Evolutionary conservation across 176 grass and related monocot genomes (phyloP).

Genomic region (Cymbopogon citratus): DNA sequence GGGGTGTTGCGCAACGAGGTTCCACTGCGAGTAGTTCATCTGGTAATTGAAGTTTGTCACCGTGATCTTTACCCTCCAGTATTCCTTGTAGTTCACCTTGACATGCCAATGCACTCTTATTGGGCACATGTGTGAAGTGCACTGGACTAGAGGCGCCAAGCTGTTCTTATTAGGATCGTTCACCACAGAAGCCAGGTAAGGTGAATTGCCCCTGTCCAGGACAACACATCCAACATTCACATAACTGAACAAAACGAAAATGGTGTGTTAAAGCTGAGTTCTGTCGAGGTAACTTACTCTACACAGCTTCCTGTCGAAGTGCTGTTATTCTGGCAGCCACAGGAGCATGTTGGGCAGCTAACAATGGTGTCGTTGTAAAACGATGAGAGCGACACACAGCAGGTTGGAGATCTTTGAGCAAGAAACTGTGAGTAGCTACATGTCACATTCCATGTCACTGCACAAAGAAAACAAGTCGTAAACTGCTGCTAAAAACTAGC

Average conservation of each 20-base stretch:
- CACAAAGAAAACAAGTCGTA: slow-evolving; percentile 8
- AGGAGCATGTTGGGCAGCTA: slow-evolving; percentile 64
- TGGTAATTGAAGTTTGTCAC: slow-evolving; percentile 74
- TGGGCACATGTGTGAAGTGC: slow-evolving; percentile 87
- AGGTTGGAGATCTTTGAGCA: slow-evolving; percentile 54
- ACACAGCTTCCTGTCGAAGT: slow-evolving; percentile 64
- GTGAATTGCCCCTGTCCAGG: slow-evolving; percentile 54
- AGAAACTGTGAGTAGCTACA: slow-evolving; percentile 75
- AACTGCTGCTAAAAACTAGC: neutral
- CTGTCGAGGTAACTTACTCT: slow-evolving; percentile 45
- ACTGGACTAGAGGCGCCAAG: slow-evolving; percentile 57
- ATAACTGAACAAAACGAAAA: slow-evolving; percentile 3
- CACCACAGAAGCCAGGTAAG: slow-evolving; percentile 53
- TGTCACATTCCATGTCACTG: slow-evolving; percentile 83
- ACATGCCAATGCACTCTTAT: slow-evolving; percentile 93
- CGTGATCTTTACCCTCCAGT: slow-evolving; percentile 78
- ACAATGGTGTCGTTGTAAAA: slow-evolving; percentile 87
- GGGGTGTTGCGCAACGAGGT: slow-evolving; percentile 71
- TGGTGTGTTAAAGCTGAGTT: neutral
- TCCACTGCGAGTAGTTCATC: slow-evolving; percentile 87
- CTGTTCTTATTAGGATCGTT: slow-evolving; percentile 33
- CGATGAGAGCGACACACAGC: slow-evolving; percentile 72
- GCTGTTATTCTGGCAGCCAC: slow-evolving; percentile 67
- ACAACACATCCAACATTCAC: slow-evolving; percentile 3
- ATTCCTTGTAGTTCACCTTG: slow-evolving; percentile 76